A percentile compares a stretch with the other conserved stretches of the same genome.
These are phyloP conservation scores for Reutealis trisperma DNA, from an alignment of 345 rosid genomes.

Conservation along the genomic window DNA sequence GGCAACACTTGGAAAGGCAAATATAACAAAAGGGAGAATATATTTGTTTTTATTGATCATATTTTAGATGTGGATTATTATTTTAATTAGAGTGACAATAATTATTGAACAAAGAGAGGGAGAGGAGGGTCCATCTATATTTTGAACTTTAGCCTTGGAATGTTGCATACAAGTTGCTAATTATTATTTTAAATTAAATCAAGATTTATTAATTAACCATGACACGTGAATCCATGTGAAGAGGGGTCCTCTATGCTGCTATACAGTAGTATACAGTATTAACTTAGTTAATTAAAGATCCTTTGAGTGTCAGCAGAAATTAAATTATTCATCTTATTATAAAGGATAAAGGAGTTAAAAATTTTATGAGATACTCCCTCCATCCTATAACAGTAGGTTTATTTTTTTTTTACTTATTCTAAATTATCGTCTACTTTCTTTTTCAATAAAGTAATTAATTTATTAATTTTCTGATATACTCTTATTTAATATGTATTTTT, in stretches of 20 bases:
- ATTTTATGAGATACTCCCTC: too few species aligned
- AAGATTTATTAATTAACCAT: conserved; percentile 30
- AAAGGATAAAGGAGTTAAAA: too few species aligned
- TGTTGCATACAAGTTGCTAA: conserved; percentile 23
- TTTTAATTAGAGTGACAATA: conserved; percentile 19
- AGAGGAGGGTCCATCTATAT: conserved; percentile 29
- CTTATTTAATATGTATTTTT: too few species aligned
- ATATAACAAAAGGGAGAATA: conserved; percentile 23
- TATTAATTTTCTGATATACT: too few species aligned
- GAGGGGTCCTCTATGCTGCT: conserved; percentile 46
- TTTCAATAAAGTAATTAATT: too few species aligned
- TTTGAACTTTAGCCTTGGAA: conserved; percentile 31
- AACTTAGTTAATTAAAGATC: too few species aligned
- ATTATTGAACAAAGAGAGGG: conserved; percentile 27
- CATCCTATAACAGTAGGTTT: too few species aligned
- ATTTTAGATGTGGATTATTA: background rate
- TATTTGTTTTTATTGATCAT: conserved; percentile 17
- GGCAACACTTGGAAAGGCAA: conserved; percentile 34
- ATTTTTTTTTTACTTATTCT: too few species aligned
- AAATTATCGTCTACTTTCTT: too few species aligned
- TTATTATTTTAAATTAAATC: conserved; percentile 19
- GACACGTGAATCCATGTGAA: conserved; percentile 63
- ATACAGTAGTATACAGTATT: too few species aligned
- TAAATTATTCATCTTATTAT: too few species aligned
- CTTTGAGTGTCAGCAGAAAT: too few species aligned